A percentile compares a stretch with the other conserved stretches of the same genome.
These are phyloP conservation scores for Coemansia sp. DNA, from an alignment of 192 early-diverging fungal genomes.

Conservation along the genomic window DNA sequence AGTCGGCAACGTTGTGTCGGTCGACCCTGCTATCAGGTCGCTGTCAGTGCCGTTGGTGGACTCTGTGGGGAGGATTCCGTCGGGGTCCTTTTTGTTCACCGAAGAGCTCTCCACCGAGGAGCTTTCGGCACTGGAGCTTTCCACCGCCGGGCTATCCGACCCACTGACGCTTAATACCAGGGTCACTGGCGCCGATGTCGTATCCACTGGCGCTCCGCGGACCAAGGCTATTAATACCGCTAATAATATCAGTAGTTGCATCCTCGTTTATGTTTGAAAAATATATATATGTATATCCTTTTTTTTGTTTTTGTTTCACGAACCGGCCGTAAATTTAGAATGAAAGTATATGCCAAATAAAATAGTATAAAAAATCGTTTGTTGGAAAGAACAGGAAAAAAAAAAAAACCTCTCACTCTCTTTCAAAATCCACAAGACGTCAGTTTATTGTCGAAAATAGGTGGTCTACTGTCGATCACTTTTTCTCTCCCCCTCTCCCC, in stretches of 20 bases:
- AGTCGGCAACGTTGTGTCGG: background rate
- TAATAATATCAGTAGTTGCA: background rate
- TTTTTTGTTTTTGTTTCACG: too few relatives aligned
- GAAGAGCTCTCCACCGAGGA: background rate
- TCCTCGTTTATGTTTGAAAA: background rate
- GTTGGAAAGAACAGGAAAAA: conserved; percentile 3
- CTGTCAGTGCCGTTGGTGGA: conserved; percentile 5
- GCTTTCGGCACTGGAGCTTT: background rate
- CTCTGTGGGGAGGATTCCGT: background rate
- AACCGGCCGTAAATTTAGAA: background rate
- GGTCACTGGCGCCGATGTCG: background rate
- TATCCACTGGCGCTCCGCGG: background rate
- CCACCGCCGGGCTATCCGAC: background rate
- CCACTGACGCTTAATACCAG: background rate
- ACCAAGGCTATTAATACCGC: background rate
- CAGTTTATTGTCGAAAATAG: too few relatives aligned
- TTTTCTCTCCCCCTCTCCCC: background rate
- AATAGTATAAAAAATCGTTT: background rate
- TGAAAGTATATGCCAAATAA: background rate
- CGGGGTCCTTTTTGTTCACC: conserved; percentile 11
- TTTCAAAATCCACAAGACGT: background rate
- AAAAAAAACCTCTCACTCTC: conserved; percentile 1
- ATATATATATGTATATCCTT: background rate
- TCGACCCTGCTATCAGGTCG: conserved; percentile 10
- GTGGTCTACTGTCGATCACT: conserved; percentile 7